These are phyloP conservation scores for Paramecium bursaria DNA, from an alignment of 73 alveolate species.

Conservation along the genomic window DNA sequence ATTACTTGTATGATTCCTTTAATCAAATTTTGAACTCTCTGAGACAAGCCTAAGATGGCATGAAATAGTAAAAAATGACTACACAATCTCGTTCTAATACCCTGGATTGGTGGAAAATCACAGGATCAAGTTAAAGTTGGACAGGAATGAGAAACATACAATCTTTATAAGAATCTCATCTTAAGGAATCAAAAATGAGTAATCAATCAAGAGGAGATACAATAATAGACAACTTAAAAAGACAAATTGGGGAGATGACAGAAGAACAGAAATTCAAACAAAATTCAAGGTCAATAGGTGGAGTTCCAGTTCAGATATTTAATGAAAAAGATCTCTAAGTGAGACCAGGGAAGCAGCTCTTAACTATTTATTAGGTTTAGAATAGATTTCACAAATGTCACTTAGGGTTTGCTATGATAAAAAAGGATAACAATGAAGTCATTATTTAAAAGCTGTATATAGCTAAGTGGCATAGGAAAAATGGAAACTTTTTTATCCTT, in stretches of 20 bases:
- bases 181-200: conserved; percentile 37
- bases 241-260: conserved; percentile 56
- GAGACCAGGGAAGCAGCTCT: conserved; percentile 1
- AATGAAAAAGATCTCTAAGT: conserved; percentile 2
- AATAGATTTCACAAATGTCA: conserved; percentile 55
- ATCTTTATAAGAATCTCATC: conserved; percentile 48
- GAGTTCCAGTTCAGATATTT: conserved; percentile 12
- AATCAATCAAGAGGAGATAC: conserved; percentile 29
- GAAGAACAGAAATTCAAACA: conserved; percentile 41
- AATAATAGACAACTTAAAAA: conserved; percentile 36
- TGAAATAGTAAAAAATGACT: not conserved
- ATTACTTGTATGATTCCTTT: conserved; percentile 33
- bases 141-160: conserved; percentile 13
- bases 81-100: not conserved
- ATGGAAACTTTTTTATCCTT: conserved; percentile 26
- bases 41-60: conserved; percentile 1
- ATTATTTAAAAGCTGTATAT: conserved; percentile 32
- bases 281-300: conserved; percentile 22
- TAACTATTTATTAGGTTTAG: conserved; percentile 18
- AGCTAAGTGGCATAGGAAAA: conserved; percentile 54
- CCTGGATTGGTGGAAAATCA: conserved; percentile 60
- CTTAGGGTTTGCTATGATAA: conserved; percentile 7
- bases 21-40: conserved; percentile 35
- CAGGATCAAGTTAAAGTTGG: conserved; percentile 57
- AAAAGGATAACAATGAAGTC: not conserved